Evolutionary conservation across 2,329 filamentous ascomycete genomes (phyloP).

Genomic region (Colletotrichum endophyticum): DNA sequence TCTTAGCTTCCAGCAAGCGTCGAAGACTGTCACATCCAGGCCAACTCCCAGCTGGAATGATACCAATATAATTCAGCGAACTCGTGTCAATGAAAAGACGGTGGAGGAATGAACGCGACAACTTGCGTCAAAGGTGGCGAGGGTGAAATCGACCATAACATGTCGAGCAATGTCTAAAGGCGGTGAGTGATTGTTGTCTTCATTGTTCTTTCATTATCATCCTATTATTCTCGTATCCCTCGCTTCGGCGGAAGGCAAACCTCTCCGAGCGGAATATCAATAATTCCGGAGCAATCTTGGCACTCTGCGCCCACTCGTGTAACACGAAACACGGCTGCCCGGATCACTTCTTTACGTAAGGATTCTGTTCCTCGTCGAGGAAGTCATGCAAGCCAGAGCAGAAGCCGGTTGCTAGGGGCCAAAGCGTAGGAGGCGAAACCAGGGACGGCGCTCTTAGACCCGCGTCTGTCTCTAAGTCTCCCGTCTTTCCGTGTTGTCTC

Average conservation of each 20-base stretch:
- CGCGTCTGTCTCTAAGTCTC: neutral
- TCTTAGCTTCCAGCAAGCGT: neutral
- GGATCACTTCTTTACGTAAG: neutral
- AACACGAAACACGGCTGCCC: neutral
- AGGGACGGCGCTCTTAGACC: neutral
- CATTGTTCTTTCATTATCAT: neutral
- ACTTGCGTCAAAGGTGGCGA: neutral
- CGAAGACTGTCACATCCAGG: too few relatives aligned
- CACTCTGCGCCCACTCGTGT: neutral
- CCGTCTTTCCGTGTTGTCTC: neutral
- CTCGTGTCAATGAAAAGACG: neutral
- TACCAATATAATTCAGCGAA: neutral
- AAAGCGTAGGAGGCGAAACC: neutral
- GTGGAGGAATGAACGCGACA: neutral
- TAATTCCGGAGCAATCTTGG: neutral
- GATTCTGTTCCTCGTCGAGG: neutral
- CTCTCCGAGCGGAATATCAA: neutral
- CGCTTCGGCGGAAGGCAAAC: neutral
- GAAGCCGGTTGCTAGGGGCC: neutral
- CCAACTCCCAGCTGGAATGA: neutral
- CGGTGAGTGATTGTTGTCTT: neutral
- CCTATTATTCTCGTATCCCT: neutral
- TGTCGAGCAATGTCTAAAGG: neutral
- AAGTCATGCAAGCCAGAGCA: neutral
- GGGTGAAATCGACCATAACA: neutral